A percentile compares a stretch with the other conserved stretches of the same genome.
These are phyloP conservation scores for Arachis stenosperma DNA, from an alignment of 306 rosid genomes.

Conservation along the genomic window DNA sequence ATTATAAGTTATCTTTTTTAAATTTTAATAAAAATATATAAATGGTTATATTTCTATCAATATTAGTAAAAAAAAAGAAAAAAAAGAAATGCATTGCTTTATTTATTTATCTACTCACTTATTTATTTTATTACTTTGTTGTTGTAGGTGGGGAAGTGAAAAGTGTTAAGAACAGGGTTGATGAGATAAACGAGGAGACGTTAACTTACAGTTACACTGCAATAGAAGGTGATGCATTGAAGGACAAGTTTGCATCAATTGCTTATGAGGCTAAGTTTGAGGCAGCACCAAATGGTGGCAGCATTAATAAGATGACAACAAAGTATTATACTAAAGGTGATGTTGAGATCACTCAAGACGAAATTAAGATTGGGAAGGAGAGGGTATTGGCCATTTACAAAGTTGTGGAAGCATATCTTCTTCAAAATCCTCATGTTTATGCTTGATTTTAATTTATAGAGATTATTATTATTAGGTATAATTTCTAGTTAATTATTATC, in stretches of 20 bases:
- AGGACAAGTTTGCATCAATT: conserved; percentile 47
- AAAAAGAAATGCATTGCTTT: no score
- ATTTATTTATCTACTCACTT: background rate
- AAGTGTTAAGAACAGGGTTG: conserved; percentile 37
- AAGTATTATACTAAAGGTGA: conserved; percentile 48
- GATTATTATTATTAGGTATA: no score
- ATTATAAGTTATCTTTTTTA: no score
- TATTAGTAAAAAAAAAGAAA: background rate
- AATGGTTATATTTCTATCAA: no score
- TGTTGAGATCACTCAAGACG: conserved; percentile 47
- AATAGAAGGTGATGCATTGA: conserved; percentile 39
- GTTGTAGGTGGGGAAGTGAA: conserved; percentile 12
- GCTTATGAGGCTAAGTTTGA: conserved; percentile 46
- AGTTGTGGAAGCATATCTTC: conserved; percentile 47
- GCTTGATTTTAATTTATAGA: conserved; percentile 17
- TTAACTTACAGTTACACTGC: conserved; percentile 32
- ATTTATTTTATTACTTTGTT: background rate
- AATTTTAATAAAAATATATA: no score
- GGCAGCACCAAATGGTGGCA: conserved; percentile 47
- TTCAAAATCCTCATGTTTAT: conserved; percentile 45
- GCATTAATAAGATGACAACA: conserved; percentile 42
- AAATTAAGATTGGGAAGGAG: conserved; percentile 45
- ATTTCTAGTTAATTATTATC: background rate
- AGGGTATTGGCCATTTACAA: conserved; percentile 48
- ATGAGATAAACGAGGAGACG: conserved; percentile 36